Evolutionary conservation across 176 grass and related monocot genomes (phyloP).

Genomic region (Ampelocalamus luodianensis): DNA sequence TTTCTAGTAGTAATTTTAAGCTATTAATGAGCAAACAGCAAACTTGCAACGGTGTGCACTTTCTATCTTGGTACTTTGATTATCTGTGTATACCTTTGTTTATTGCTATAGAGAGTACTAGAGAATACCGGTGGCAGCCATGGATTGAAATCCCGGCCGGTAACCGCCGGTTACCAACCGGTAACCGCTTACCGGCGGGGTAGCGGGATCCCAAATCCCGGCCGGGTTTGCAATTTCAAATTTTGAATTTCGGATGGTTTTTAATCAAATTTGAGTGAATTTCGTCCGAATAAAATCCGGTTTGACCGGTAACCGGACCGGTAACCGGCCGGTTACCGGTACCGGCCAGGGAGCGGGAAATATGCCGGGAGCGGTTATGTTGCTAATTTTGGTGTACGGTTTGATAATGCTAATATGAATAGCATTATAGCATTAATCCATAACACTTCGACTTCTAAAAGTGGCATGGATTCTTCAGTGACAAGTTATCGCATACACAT

Average conservation of each 20-base stretch:
- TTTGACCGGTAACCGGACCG: too few species aligned
- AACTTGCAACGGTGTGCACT: conserved; percentile 16
- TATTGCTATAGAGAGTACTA: conserved; percentile 19
- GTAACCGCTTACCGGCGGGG: too few species aligned
- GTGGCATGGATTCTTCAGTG: conserved; percentile 5
- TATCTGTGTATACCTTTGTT: conserved; percentile 6
- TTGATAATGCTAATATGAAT: conserved; percentile 5
- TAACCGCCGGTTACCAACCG: too few species aligned
- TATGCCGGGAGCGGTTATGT: too few species aligned
- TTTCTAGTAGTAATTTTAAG: conserved; percentile 1
- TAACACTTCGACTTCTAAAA: conserved; percentile 2
- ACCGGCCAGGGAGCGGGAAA: too few species aligned
- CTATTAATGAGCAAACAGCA: conserved; percentile 7
- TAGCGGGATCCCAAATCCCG: too few species aligned
- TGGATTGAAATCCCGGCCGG: too few species aligned
- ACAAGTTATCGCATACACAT: background rate
- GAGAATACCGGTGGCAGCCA: background rate
- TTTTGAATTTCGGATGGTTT: too few species aligned
- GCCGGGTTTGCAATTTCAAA: too few species aligned
- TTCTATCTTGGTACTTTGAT: conserved; percentile 23
- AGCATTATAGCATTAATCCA: background rate
- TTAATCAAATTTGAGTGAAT: too few species aligned
- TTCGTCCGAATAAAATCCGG: too few species aligned
- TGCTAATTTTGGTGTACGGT: conserved; percentile 4
- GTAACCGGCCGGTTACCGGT: too few species aligned